phyloP scores from a whole-genome alignment of 2,329 filamentous ascomycete genomes.

The Onygenales sp. region DNA sequence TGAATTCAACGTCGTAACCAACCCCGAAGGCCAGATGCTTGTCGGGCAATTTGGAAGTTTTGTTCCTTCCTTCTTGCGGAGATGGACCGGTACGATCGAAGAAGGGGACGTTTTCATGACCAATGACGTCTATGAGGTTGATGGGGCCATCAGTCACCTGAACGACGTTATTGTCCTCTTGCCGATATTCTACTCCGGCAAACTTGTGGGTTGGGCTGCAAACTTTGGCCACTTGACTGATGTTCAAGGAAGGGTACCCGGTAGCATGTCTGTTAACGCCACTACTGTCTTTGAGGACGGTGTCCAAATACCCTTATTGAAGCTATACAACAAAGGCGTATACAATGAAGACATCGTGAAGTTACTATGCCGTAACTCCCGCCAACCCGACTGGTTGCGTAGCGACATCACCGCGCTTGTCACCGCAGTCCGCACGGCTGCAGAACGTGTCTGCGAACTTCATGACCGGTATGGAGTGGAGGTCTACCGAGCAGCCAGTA shows the following conservation, averaged over 20 bases:
- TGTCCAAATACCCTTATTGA: conserved; percentile 41
- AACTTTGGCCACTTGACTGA: conserved; percentile 44
- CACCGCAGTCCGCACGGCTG: conserved; percentile 37
- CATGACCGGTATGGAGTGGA: conserved; percentile 36
- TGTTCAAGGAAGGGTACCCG: conserved; percentile 39
- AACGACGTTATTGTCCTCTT: conserved; percentile 43
- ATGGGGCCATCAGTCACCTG: conserved; percentile 41
- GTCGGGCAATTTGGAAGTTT: conserved; percentile 44
- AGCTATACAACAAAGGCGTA: conserved; percentile 35
- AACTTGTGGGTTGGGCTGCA: conserved; percentile 40
- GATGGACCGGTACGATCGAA: conserved; percentile 39
- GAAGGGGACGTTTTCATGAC: conserved; percentile 44
- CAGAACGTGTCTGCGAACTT: conserved; percentile 36
- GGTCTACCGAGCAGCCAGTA: conserved; percentile 37
- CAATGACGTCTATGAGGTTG: conserved; percentile 41
- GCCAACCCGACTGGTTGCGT: conserved; percentile 39
- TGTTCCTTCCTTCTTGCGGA: conserved; percentile 38
- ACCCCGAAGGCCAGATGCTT: conserved; percentile 40
- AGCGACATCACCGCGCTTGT: conserved; percentile 38
- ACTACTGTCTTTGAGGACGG: conserved; percentile 38
- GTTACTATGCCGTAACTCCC: conserved; percentile 40
- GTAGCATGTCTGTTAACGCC: conserved; percentile 37
- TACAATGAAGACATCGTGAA: conserved; percentile 37
- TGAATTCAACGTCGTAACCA: conserved; percentile 46
- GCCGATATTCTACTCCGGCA: conserved; percentile 37